phyloP scores from a whole-genome alignment of 306 rosid species.

The Quercus aquifolioides region DNA sequence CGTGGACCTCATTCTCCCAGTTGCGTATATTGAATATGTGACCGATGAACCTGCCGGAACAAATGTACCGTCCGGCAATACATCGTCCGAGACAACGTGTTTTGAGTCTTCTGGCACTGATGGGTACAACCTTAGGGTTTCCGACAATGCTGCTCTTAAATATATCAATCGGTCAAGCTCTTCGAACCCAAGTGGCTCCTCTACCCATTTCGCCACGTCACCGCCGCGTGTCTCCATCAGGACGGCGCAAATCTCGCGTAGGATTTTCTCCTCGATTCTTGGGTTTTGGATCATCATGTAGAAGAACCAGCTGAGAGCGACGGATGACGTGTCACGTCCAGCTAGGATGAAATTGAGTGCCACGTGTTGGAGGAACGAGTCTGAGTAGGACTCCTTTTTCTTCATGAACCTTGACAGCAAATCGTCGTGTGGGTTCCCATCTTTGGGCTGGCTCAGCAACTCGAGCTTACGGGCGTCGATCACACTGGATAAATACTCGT shows the following conservation, averaged over 20 bases:
- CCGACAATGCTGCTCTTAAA: conserved; percentile 75
- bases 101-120: conserved; percentile 91
- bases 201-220: conserved; percentile 41
- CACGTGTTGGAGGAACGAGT: conserved; percentile 71
- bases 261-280: conserved; percentile 51
- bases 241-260: conserved; percentile 54
- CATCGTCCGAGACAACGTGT: conserved; percentile 66
- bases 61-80: conserved; percentile 74
- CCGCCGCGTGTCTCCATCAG: conserved; percentile 67
- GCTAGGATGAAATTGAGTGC: conserved; percentile 92
- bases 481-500: conserved; percentile 66
- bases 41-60: conserved; percentile 86
- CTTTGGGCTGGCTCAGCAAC: conserved; percentile 52
- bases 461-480: conserved; percentile 82
- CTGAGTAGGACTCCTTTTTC: conserved; percentile 74
- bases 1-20: conserved; percentile 65
- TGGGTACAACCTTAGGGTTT: conserved; percentile 77
- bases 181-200: conserved; percentile 67
- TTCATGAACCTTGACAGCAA: conserved; percentile 80
- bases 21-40: conserved; percentile 76
- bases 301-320: conserved; percentile 77
- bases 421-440: conserved; percentile 71
- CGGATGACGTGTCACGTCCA: conserved; percentile 95
- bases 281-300: conserved; percentile 74
- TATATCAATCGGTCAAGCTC: conserved; percentile 77